Evolutionary conservation across 805 yeast species (phyloP), one percentile per base, ranked within the genome.

Genomic region (Pichia insulana): DNA sequence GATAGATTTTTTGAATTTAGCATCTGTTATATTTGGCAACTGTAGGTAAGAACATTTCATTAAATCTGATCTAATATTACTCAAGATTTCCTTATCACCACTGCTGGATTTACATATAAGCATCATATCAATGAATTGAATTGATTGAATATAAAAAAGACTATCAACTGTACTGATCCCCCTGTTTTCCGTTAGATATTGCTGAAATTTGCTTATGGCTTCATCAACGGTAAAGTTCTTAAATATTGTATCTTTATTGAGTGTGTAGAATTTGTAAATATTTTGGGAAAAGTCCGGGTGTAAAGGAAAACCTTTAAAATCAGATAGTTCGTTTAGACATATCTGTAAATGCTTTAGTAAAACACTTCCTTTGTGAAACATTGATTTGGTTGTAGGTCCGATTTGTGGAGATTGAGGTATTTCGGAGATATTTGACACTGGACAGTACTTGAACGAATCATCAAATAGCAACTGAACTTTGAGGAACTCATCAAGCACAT

Each of bases 391-490:
- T 8, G 20, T 32, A 7, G 26, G 30, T 9, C 15, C 25, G 9
- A 39, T 25, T 7, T 17, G 17, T 13, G 61, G 59, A 25, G 43
- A 40, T 19, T 30, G 26, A 4, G 57, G 52, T 7, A 56, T 48
- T 3, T 37, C 27, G n/a, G 44, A 41, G 20, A 53, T 40, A 15
- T 56, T 54, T 3, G 44, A 27, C 0, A 60, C 61, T 16, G 39
- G 41, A 2, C 41, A 43, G 8, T 52, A 45, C n/a, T 34, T 42
- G 39, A 39, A 52, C 5, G 50, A 39, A 10, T 44, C 47, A 32
- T 59, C 63, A 27, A 43, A 50, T 19, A 59, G 45, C 10, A 59
- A 41, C 35, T 55, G 62, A 3, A 56, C 55, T 34, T 49, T 52
- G 15, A 57, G 30, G 34, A 48, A 58, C 35, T 49, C 50, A 33